Evolutionary conservation across 2,329 filamentous ascomycete species (phyloP).

Genomic region (Bisporella sp.): DNA sequence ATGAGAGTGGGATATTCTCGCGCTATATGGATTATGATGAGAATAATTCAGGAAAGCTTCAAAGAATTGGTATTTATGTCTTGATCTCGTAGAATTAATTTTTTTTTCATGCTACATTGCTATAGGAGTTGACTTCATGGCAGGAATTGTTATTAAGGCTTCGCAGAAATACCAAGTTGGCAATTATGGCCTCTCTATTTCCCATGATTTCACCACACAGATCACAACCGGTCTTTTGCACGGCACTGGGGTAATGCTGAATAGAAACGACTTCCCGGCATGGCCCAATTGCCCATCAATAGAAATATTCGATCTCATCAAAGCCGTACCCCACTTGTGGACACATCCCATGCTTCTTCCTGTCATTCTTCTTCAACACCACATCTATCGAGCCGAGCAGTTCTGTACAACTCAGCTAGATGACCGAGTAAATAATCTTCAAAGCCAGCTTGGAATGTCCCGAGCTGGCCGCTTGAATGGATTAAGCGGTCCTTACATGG

Average conservation of each 20-base stretch:
- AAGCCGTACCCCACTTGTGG: neutral
- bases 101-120: neutral
- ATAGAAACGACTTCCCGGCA: neutral
- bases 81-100: too few species aligned
- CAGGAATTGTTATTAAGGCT: neutral
- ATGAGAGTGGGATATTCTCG: neutral
- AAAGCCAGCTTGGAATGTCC: neutral
- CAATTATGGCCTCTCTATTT: neutral
- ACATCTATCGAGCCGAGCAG: neutral
- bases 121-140: neutral
- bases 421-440: neutral
- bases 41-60: neutral
- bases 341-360: neutral
- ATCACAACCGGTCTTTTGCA: neutral
- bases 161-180: neutral
- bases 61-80: neutral
- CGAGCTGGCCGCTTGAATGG: neutral
- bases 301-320: neutral
- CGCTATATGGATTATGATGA: neutral
- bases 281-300: neutral
- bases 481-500: neutral
- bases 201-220: neutral
- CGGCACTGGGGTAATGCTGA: neutral
- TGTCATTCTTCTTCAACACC: neutral
- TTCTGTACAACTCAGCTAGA: neutral